Base-by-base conservation (phyloP, 176 grass and related monocot genomes). In the Carex pumila region DNA sequence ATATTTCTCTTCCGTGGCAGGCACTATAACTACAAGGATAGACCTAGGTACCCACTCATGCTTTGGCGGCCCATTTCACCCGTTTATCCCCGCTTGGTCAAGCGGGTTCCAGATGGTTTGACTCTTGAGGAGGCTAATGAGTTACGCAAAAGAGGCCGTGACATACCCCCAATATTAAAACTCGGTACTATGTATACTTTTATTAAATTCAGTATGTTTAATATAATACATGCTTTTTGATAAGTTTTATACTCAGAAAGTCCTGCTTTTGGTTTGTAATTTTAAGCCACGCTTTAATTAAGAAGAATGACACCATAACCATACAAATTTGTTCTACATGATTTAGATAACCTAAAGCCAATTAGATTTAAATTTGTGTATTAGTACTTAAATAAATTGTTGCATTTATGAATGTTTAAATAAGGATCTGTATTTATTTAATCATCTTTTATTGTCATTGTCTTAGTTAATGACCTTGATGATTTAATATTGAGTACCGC, bases 1-100 rank as follows among this genome's bases (percentile, higher is more conserved):
- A 86, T 98, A 84, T 94, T 90, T 81, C 89, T 98, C 61, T 98
- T 94, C 81, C 95, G 95, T 84, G 95, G 95, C 57, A 89, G 95
- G 85, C 91, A 98, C 61, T 98, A 94, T 71, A 98, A 98, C 61
- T 93, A 89, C 81, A 94, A 81, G 63, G 87, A 84, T 58, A 89
- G 86, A 8, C 92, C 95, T 65, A 81, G 80, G 83, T 98, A 84
- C 84, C 95, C 95, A 2, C 95, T 98, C 88, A 98, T 98, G 95
- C 90, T 98, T 25, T 98, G 95, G 95, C 89, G 85, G 84, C 95
- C 95, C 4, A 67, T 88, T 30, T 85, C 90, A 61, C 90, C 95
- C 39, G 89, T 98, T 31, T 98, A 98, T 87, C 95, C 95, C 61
- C 89, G 84, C 15, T 87, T 98, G 85, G 84, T 98, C 12, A 89